These are phyloP conservation scores for Claviceps pazoutovae DNA, from an alignment of 2,329 filamentous ascomycete species.

Conservation along the genomic window DNA sequence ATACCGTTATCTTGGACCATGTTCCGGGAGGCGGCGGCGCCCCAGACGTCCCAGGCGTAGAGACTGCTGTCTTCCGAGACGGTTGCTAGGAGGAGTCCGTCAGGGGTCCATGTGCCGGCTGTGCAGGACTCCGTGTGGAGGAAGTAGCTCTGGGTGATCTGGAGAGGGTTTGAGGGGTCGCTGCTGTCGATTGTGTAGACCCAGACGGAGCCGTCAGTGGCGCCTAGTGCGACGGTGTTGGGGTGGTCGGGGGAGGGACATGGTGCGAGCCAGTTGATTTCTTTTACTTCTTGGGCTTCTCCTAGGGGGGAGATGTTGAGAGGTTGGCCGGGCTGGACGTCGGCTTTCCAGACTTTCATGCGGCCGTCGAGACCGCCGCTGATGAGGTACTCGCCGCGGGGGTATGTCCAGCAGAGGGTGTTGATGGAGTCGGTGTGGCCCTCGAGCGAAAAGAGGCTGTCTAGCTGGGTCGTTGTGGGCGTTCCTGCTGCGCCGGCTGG, in stretches of 20 bases:
- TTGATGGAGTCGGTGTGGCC: conserved; percentile 90
- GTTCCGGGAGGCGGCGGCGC: conserved; percentile 49
- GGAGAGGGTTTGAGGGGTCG: conserved; percentile 46
- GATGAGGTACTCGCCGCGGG: conserved; percentile 70
- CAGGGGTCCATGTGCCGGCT: conserved; percentile 78
- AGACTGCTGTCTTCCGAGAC: conserved; percentile 80
- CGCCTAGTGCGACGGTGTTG: conserved; percentile 77
- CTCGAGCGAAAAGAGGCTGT: conserved; percentile 60
- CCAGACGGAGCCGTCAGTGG: conserved; percentile 87
- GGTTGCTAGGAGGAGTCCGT: conserved; percentile 75
- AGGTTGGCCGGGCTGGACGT: conserved; percentile 24
- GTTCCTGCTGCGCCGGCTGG: conserved; percentile 36
- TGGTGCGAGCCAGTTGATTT: conserved; percentile 78
- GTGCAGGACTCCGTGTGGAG: conserved; percentile 77
- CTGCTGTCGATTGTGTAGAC: conserved; percentile 72
- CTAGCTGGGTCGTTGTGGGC: conserved; percentile 42
- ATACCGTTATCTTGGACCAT: conserved; percentile 38
- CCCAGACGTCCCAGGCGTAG: conserved; percentile 88
- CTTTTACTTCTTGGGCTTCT: conserved; percentile 78
- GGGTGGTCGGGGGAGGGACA: conserved; percentile 59
- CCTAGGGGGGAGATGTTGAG: conserved; percentile 48
- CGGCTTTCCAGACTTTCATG: conserved; percentile 53
- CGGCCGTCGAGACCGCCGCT: conserved; percentile 80
- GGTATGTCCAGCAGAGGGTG: conserved; percentile 69
- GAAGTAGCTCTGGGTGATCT: conserved; percentile 85